These are phyloP conservation scores for Teunomyces barrocoloradensis DNA, from an alignment of 805 yeast species.

Conservation along the genomic window DNA sequence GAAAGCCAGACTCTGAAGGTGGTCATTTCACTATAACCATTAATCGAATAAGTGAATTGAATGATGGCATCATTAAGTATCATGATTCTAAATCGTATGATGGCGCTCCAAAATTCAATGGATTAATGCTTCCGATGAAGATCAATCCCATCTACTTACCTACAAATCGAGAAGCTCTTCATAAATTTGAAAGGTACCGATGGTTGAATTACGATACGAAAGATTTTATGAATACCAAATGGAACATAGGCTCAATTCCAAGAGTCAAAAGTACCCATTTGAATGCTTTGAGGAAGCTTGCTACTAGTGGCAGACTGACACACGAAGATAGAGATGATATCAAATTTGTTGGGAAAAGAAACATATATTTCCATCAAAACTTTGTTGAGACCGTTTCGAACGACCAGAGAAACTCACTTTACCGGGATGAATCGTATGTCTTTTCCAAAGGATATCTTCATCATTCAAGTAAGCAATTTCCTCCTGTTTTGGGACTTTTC, in stretches of 20 bases:
- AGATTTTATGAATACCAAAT: constrained; percentile 13
- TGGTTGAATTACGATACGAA: constrained; percentile 29
- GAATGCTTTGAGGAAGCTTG: constrained; percentile 17
- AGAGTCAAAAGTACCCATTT: constrained; percentile 30
- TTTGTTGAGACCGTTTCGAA: constrained; percentile 20
- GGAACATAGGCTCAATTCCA: constrained; percentile 45
- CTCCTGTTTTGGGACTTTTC: constrained; percentile 25
- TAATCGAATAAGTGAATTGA: constrained; percentile 14
- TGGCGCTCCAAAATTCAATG: constrained; percentile 19
- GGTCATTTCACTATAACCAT: constrained; percentile 26
- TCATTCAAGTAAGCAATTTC: constrained; percentile 8
- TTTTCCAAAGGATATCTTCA: constrained; percentile 29
- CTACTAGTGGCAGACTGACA: constrained; percentile 5
- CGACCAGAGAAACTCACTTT: constrained; percentile 6
- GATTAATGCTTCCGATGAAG: constrained; percentile 23
- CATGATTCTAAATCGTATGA: background rate
- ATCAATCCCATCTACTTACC: constrained; percentile 23
- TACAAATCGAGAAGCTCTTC: constrained; percentile 10
- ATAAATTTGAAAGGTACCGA: constrained; percentile 1
- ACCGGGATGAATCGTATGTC: constrained; percentile 11
- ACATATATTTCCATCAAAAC: constrained; percentile 38
- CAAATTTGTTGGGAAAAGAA: constrained; percentile 31
- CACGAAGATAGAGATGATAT: constrained; percentile 8
- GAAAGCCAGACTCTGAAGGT: constrained; percentile 24
- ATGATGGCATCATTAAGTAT: constrained; percentile 4